Base-by-base conservation (phyloP, 768 basidiomycete genomes). In the Chiua virens region DNA sequence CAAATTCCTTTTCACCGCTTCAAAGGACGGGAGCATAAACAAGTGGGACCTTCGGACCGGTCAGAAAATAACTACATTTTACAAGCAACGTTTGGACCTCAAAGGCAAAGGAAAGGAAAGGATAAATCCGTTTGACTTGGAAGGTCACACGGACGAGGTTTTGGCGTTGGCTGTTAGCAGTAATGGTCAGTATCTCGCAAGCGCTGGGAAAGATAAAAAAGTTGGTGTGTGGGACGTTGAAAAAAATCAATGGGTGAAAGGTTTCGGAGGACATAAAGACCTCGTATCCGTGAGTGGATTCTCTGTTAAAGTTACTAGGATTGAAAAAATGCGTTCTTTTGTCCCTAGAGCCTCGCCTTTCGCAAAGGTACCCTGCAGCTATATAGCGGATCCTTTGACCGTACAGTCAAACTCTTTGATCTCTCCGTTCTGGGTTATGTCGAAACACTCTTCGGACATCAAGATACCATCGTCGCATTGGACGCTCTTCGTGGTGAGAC, bases 361-460 rank as follows among this genome's bases (percentile, higher is more conserved):
- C 82, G 90, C 17, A 90, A 89, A 70, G 82, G 80, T 41, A 84
- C 89, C 3, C 75, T 83, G 47, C 67, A 68, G 27, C 71, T 94
- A 25, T 89, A 89, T 70, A 80, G 86, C 17, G 82, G 80, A 35
- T 88, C 92, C 17, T 83, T 85, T 64, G 91, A 98, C 67, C 87
- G 95, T 14, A 93, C 94, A 0, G 64, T 97, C 49, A 96, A 96
- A 68, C 75, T 98, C 3, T 96, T 88, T 69, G 95, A 89, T 65
- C 73, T 80, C 41, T 79, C 73, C 53, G 89, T 91, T 6, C 81
- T 96, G 78, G 93, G 92, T 10, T 93, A 94, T 62, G 87, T 98
- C 49, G 96, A 99, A 68, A 98, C 96, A 8, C 75, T 98, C 5
- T 99, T 96, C 65, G 97, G 97, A 1, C 97, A 99, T 65, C 96